Conservation (phyloP, 139 green algal genomes). For the Chlorella sp. region DNA sequence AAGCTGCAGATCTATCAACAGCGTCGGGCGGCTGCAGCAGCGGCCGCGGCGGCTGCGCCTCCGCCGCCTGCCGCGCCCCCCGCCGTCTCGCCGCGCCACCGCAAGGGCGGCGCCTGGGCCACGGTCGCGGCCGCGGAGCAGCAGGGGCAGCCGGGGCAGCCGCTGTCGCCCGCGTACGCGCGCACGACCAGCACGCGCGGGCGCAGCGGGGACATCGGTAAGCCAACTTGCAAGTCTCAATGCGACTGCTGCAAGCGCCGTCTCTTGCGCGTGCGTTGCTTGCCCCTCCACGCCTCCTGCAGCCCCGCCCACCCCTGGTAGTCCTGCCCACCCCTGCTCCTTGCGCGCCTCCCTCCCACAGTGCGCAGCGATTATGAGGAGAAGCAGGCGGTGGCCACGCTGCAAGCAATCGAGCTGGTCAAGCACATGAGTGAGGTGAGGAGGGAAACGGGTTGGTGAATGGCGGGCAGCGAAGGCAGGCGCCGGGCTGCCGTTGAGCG, state of each 20-base stretch:
- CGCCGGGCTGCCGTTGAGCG: no score
- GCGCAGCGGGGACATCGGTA: no score
- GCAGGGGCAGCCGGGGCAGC: constrained; percentile 2
- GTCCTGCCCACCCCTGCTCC: background rate
- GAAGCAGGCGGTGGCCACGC: constrained; percentile 65
- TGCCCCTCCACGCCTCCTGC: background rate
- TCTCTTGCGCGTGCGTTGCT: background rate
- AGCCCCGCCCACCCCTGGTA: background rate
- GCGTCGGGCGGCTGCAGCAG: no score
- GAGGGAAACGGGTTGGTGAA: no score
- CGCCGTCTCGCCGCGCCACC: no score
- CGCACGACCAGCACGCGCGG: constrained; percentile 25
- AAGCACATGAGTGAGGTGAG: constrained; percentile 61
- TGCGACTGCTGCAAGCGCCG: background rate
- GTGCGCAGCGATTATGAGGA: constrained; percentile 69
- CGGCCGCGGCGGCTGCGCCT: no score
- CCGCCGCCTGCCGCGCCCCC: no score
- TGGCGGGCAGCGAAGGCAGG: no score
- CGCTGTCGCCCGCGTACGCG: constrained; percentile 1
- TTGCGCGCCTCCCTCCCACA: background rate
- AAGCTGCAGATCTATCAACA: no score
- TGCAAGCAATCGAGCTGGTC: constrained; percentile 72
- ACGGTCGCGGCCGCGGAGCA: no score
- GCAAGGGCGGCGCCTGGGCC: no score
- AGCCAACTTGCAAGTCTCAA: no score